Evolutionary conservation across 208 protist species (phyloP), one percentile per base, ranked within the genome.

Genomic region (Leptomonas seymouri): DNA sequence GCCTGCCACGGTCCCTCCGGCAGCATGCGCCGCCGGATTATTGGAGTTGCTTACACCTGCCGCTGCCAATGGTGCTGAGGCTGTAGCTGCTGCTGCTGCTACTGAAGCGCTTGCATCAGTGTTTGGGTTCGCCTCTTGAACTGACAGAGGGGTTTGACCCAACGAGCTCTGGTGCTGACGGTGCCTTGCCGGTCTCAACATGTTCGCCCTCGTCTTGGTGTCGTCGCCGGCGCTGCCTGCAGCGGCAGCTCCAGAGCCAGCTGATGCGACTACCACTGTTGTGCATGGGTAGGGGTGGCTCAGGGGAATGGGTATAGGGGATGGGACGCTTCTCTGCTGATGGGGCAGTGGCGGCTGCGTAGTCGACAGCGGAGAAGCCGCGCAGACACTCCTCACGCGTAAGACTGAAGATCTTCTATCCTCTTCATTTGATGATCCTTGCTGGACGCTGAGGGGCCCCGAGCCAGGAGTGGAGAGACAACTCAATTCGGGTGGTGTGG

Each of bases 301-400:
- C 61, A 48, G 2, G 61, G 61, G 61, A 34, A 57, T 30, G 48
- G 57, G 61, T 67, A 57, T 15, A 48, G 20, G 1, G 61, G 61
- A 23, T 48, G 46, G 48, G 36, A 23, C 4, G 20, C 34, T 12
- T 15, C 46, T 5, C 55, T n/a, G 55, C 36, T 36, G 55, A 30
- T 45, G 34, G 3, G 34, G 34, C 34, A 39, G 55, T 21, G 4
- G 45, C 34, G 45, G 61, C 21, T 31, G 2, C 6, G 45, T 36
- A 0, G 48, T 16, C n/a, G 18, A 23, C 42, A 15, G 31, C 3
- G 9, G 44, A 2, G 44, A 21, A 16, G 23, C 18, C n/a, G 20
- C 34, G 15, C 15, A 20, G n/a, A 15, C 21, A n/a, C 56, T 23
- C 0, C 16, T 18, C 34, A 53, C 2, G 18, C 31, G n/a, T n/a